Evolutionary conservation across 768 basidiomycete genomes (phyloP).

Genomic region (Coprinopsis strossmayeri): DNA sequence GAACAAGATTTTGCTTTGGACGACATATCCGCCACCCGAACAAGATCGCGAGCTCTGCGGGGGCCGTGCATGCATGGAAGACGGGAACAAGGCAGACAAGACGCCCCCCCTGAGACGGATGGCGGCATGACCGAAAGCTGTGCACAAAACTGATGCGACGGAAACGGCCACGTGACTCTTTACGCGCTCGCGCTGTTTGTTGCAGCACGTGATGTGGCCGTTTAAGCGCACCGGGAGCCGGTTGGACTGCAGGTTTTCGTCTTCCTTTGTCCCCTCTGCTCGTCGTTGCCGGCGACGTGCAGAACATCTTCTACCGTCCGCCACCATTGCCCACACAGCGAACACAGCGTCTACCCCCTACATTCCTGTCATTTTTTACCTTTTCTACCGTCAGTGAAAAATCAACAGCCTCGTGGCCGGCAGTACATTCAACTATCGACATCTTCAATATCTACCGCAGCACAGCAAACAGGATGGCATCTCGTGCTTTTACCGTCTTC

Average conservation of each 20-base stretch:
- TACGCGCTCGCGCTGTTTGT: slow-evolving; percentile 16
- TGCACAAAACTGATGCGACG: slow-evolving; percentile 3
- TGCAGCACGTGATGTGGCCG: slow-evolving; percentile 17
- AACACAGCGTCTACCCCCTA: neutral
- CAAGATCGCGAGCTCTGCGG: neutral
- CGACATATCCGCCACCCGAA: neutral
- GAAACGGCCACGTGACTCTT: slow-evolving; percentile 13
- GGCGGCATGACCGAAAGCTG: too few species aligned
- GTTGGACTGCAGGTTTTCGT: too few species aligned
- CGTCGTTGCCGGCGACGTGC: neutral
- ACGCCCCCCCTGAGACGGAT: too few species aligned
- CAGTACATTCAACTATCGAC: slow-evolving; percentile 10
- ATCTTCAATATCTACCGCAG: slow-evolving; percentile 17
- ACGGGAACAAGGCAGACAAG: neutral
- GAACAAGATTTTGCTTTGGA: too few species aligned
- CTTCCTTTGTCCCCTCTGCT: neutral
- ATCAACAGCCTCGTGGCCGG: slow-evolving; percentile 11
- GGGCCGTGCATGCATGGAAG: neutral
- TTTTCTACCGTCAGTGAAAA: slow-evolving; percentile 1
- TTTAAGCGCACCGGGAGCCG: too few species aligned
- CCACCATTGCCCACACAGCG: neutral
- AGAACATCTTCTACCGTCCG: neutral
- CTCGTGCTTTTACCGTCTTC: slow-evolving; percentile 58
- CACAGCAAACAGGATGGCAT: slow-evolving; percentile 36
- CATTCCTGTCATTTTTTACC: slow-evolving; percentile 1